A percentile compares a stretch with the other conserved stretches of the same genome.
phyloP scores from a whole-genome alignment of 2,329 filamentous ascomycete species.

The Aspergillus neotritici region DNA sequence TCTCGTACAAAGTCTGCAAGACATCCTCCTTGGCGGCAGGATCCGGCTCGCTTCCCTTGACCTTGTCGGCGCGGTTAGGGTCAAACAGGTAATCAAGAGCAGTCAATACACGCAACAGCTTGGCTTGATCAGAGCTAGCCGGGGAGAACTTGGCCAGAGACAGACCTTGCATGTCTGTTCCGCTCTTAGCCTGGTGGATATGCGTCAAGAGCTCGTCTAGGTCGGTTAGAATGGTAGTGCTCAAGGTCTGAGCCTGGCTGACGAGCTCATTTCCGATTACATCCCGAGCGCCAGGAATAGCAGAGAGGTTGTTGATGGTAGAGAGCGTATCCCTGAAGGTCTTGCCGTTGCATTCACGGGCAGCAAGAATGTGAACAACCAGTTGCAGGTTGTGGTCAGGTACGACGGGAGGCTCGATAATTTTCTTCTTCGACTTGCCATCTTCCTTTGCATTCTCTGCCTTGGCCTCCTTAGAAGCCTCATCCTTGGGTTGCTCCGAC shows the following conservation, averaged over 20 bases:
- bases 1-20: constrained; percentile 81
- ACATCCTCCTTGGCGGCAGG: constrained; percentile 72
- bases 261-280: constrained; percentile 92
- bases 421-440: constrained; percentile 54
- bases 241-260: constrained; percentile 75
- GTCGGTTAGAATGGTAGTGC: constrained; percentile 76
- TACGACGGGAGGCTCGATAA: constrained; percentile 73
- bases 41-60: constrained; percentile 49
- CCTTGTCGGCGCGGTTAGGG: constrained; percentile 58
- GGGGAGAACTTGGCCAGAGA: constrained; percentile 94
- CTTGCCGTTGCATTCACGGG: constrained; percentile 92
- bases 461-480: constrained; percentile 23
- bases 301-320: constrained; percentile 96
- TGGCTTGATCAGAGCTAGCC: constrained; percentile 92
- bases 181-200: constrained; percentile 77
- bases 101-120: constrained; percentile 83
- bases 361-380: constrained; percentile 94
- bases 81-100: constrained; percentile 95
- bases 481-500: constrained; percentile 27
- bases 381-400: constrained; percentile 84
- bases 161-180: constrained; percentile 91
- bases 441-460: constrained; percentile 40
- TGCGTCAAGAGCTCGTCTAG: constrained; percentile 79
- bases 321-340: constrained; percentile 97
- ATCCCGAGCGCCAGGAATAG: constrained; percentile 82